Evolutionary conservation across 163 green algal genomes (phyloP), one percentile per base, ranked within the genome.

Genomic region (Chloromonas sp.): DNA sequence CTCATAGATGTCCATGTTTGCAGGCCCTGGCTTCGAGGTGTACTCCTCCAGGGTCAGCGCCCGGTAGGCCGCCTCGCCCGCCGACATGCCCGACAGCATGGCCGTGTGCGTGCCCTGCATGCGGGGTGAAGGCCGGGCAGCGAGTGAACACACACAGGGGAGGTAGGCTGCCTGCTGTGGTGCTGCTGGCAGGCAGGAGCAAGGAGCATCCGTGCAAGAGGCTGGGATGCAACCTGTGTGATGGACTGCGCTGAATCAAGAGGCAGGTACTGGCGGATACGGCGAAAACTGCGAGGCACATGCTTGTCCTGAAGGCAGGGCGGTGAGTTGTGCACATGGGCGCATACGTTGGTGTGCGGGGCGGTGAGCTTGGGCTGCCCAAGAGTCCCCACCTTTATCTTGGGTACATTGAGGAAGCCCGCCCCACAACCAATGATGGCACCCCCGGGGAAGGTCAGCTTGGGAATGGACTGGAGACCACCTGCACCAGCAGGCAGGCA

Each of bases 101-200:
- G 96, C 96, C 0, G 95, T 98, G 90, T 99, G 96, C 1, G 92
- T 96, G 81, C 96, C 96, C 91, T 95, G 87, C 88, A 98, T 98
- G 85, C 96, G 36, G 36, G 36, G 36, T 36, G 36, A 82, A 3
- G 1, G 78, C 2, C 2, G 2, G 2, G 2, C 2, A 78, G 71
- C 70, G 3, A 15, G 76, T 81, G 74, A 5, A n/a, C 36, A 36
- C 36, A 36, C 36, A 36, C 36, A 36, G 36, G 36, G 36, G 36
- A 36, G 36, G 36, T 36, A 36, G 36, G 36, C 36, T 36, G 36
- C 36, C 36, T 36, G 36, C 36, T 36, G 36, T 36, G 36, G 36
- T 36, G 36, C 36, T 36, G 36, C 36, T 36, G 36, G 36, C 36
- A 36, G 36, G 36, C 36, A 36, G 36, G 36, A 36, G 36, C 36